Percentiles rank a stretch among this genome's conserved stretches.
phyloP scores from a whole-genome alignment of 345 rosid species.

The Camelina hispida region DNA sequence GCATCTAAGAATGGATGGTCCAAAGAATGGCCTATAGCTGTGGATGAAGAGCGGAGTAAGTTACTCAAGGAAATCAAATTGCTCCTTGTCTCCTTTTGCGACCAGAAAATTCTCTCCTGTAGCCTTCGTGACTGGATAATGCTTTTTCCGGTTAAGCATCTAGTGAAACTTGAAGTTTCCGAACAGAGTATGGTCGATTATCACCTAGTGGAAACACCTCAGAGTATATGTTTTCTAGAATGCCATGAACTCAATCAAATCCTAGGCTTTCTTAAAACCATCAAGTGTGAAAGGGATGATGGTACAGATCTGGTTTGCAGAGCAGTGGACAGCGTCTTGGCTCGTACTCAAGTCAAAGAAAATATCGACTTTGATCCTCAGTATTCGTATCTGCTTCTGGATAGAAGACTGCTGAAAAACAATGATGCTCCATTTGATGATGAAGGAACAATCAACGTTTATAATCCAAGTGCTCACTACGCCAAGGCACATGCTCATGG shows the following conservation, averaged over 20 bases:
- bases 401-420: conserved; percentile 26
- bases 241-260: conserved; percentile 22
- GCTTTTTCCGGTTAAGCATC: not conserved
- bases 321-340: conserved; percentile 26
- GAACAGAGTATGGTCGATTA: not conserved
- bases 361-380: conserved; percentile 23
- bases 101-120: not conserved
- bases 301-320: conserved; percentile 19
- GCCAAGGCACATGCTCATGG: conserved; percentile 24
- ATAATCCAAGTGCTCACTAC: conserved; percentile 4
- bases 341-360: conserved; percentile 9
- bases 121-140: conserved; percentile 35
- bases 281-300: conserved; percentile 24
- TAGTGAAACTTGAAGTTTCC: conserved; percentile 9
- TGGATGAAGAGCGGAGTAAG: conserved; percentile 22
- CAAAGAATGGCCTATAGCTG: conserved; percentile 29
- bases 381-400: conserved; percentile 31
- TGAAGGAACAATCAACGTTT: conserved; percentile 8
- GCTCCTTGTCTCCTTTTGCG: conserved; percentile 13
- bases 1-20: conserved; percentile 33
- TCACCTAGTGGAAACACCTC: conserved; percentile 29
- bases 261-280: not conserved
- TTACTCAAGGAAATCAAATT: conserved; percentile 25
- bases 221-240: conserved; percentile 36
- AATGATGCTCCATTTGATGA: not conserved